Evolutionary conservation across 2,329 filamentous ascomycete species (phyloP).

Genomic region (Fusarium sp.): DNA sequence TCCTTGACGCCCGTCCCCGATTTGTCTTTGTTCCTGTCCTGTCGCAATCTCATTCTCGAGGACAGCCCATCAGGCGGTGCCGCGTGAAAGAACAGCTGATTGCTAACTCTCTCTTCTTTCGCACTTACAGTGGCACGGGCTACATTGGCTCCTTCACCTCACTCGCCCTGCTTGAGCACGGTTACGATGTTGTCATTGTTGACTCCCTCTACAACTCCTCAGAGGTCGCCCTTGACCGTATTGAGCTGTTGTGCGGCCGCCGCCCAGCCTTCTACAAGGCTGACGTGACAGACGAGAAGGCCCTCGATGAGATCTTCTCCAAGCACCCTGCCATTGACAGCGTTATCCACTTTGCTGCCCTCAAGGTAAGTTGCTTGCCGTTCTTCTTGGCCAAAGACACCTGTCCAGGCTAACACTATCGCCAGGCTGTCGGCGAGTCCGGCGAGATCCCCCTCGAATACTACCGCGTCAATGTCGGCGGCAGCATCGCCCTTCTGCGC

Average conservation of each 20-base stretch:
- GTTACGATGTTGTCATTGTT: slow-evolving; percentile 96
- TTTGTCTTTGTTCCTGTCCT: slow-evolving; percentile 24
- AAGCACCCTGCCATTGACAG: slow-evolving; percentile 95
- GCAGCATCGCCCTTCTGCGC: slow-evolving; percentile 88
- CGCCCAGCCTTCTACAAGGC: slow-evolving; percentile 87
- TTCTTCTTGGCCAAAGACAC: neutral
- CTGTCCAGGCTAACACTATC: slow-evolving; percentile 22
- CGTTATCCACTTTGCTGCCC: slow-evolving; percentile 97
- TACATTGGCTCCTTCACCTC: slow-evolving; percentile 99
- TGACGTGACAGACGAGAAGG: slow-evolving; percentile 90
- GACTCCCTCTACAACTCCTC: slow-evolving; percentile 99
- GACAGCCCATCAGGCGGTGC: slow-evolving; percentile 15
- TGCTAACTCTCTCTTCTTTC: slow-evolving; percentile 40
- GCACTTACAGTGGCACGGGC: slow-evolving; percentile 84
- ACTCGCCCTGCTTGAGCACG: slow-evolving; percentile 91
- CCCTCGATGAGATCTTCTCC: slow-evolving; percentile 88
- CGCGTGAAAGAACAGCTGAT: slow-evolving; percentile 32
- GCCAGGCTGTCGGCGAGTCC: slow-evolving; percentile 95
- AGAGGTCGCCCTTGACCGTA: slow-evolving; percentile 90
- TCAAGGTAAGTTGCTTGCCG: slow-evolving; percentile 77
- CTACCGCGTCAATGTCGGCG: slow-evolving; percentile 96
- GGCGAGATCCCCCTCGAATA: slow-evolving; percentile 95
- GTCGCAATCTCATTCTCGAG: slow-evolving; percentile 30
- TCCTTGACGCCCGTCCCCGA: slow-evolving; percentile 10
- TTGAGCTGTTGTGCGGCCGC: slow-evolving; percentile 93